Percentiles rank a stretch among this genome's conserved stretches.
Evolutionary conservation across 202 grass and related monocot genomes (phyloP).

Genomic region (Panicum virgatum): DNA sequence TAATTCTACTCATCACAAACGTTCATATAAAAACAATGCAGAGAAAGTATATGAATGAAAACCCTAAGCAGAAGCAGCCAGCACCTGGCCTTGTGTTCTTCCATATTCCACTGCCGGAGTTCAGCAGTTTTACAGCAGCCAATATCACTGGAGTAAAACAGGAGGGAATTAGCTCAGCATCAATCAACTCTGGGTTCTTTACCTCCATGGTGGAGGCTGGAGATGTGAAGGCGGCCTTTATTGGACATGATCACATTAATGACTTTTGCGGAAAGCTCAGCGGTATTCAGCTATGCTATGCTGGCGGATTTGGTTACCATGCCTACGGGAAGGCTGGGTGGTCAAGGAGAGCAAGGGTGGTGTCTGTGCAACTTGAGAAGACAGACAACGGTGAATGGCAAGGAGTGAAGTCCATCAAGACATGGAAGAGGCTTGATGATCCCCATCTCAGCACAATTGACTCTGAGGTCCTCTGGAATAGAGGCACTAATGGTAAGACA

Average conservation of each 20-base stretch:
- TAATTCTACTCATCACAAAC: conserved; percentile 16
- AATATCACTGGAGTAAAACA: conserved; percentile 87
- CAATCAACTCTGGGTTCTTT: conserved; percentile 95
- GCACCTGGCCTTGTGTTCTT: conserved; percentile 86
- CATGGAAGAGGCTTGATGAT: conserved; percentile 98
- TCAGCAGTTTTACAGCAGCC: conserved; percentile 58
- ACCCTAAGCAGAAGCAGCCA: conserved; percentile 59
- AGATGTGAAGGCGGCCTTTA: conserved; percentile 84
- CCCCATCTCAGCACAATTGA: conserved; percentile 72
- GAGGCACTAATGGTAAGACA: conserved; percentile 61
- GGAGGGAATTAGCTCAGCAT: conserved; percentile 83
- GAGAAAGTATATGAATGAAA: conserved; percentile 55
- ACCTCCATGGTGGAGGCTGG: conserved; percentile 85
- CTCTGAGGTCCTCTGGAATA: conserved; percentile 84
- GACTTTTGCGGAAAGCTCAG: conserved; percentile 85
- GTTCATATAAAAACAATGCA: conserved; percentile 36
- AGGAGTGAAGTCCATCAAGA: conserved; percentile 93
- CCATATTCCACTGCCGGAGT: conserved; percentile 95
- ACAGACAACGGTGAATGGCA: conserved; percentile 58
- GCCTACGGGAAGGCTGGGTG: conserved; percentile 93
- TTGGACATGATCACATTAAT: conserved; percentile 90
- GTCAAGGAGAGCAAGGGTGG: conserved; percentile 88
- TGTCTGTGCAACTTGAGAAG: conserved; percentile 81
- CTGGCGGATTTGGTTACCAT: conserved; percentile 95
- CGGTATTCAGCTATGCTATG: conserved; percentile 82